A percentile compares a stretch with the other conserved stretches of the same genome.
Evolutionary conservation across 495 filamentous ascomycete genomes (phyloP).

Genomic region (Corynascus novoguineensis): DNA sequence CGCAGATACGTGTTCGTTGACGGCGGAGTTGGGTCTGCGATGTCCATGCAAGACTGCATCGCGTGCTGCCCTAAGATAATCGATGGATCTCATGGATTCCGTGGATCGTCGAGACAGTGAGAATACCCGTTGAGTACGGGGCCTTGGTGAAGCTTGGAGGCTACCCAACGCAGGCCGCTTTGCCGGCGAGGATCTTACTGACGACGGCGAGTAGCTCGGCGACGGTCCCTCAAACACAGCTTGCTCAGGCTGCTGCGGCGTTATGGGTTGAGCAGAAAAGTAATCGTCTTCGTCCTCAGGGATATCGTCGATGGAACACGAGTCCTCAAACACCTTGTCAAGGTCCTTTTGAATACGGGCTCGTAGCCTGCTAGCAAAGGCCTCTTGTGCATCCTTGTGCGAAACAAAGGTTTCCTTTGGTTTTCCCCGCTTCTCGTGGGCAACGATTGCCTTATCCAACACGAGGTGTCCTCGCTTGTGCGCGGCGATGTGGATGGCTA

Average conservation of each 20-base stretch:
- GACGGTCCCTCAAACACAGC: slow-evolving; percentile 6
- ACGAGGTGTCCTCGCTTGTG: slow-evolving; percentile 44
- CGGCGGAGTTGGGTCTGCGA: slow-evolving; percentile 6
- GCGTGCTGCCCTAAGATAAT: slow-evolving; percentile 5
- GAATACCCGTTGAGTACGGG: slow-evolving; percentile 16
- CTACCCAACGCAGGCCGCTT: not conserved
- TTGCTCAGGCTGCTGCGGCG: slow-evolving; percentile 3
- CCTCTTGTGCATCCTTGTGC: slow-evolving; percentile 18
- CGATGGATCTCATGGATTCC: slow-evolving; percentile 12
- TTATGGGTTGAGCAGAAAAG: slow-evolving; percentile 4
- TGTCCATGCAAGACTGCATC: slow-evolving; percentile 1
- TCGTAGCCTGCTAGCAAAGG: slow-evolving; percentile 31
- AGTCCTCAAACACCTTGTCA: slow-evolving; percentile 42
- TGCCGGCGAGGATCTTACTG: not conserved
- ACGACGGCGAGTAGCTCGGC: slow-evolving; percentile 15
- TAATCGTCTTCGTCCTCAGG: slow-evolving; percentile 26
- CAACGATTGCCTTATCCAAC: slow-evolving; percentile 42
- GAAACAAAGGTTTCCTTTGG: slow-evolving; percentile 19
- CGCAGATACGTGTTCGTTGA: slow-evolving; percentile 9
- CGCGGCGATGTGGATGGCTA: slow-evolving; percentile 38
- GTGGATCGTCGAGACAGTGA: slow-evolving; percentile 19
- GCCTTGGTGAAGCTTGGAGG: slow-evolving; percentile 12
- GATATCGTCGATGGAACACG: slow-evolving; percentile 38
- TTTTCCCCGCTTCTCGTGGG: slow-evolving; percentile 28
- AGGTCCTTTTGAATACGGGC: slow-evolving; percentile 39